Percentiles rank a stretch among this genome's conserved stretches.
phyloP scores from a whole-genome alignment of 495 filamentous ascomycete genomes.

The Aspergillus conjunctus region DNA sequence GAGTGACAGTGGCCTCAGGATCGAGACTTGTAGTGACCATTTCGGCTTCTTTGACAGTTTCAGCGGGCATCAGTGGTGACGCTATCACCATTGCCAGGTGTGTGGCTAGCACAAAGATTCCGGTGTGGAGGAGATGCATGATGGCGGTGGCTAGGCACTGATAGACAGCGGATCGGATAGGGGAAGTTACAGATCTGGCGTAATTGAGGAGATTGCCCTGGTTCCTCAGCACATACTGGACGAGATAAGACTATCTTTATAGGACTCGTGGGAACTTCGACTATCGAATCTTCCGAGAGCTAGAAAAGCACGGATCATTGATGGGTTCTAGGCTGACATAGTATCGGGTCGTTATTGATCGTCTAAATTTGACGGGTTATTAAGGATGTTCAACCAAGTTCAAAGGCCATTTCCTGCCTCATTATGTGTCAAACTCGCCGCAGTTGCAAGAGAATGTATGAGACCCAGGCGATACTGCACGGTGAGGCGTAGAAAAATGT shows the following conservation, averaged over 20 bases:
- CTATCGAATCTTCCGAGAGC: neutral
- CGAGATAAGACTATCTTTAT: neutral
- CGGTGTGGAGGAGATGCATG: slow-evolving; percentile 16
- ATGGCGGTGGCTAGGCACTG: neutral
- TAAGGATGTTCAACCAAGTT: too few species aligned
- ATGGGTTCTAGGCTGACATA: neutral
- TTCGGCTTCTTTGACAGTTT: neutral
- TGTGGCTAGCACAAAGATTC: slow-evolving; percentile 7
- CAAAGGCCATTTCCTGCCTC: too few species aligned
- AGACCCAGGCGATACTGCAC: too few species aligned
- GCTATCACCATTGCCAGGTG: neutral
- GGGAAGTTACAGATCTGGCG: neutral
- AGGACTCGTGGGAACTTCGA: neutral
- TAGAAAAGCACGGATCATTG: too few species aligned
- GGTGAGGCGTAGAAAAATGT: too few species aligned
- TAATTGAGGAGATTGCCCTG: neutral
- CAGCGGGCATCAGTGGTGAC: neutral
- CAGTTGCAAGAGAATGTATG: too few species aligned
- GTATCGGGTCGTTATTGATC: too few species aligned
- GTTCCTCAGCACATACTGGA: neutral
- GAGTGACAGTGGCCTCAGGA: neutral
- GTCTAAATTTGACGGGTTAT: too few species aligned
- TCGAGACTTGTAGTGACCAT: slow-evolving; percentile 2
- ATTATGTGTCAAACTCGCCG: too few species aligned
- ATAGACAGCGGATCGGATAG: neutral